Conservation (phyloP, 768 basidiomycete species). For the Coprinopsis cinerea region DNA sequence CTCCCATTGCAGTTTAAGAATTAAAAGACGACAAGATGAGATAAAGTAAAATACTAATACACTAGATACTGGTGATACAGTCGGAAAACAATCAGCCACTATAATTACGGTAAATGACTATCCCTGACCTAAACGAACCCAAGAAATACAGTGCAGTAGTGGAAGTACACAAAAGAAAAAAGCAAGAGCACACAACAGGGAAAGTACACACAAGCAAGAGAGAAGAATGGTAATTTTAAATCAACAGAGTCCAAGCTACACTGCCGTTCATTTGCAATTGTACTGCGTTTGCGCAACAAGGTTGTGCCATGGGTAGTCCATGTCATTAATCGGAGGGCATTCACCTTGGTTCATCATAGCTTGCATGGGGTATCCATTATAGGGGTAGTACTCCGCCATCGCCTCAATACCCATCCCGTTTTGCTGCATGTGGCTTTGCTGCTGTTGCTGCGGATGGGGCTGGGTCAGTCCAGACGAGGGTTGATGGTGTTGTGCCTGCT, state of each 20-base stretch:
- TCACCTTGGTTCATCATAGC: conserved; percentile 18
- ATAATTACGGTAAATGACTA: no score
- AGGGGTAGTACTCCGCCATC: conserved; percentile 11
- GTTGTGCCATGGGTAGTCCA: conserved; percentile 43
- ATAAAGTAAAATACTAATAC: no score
- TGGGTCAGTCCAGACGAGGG: conserved; percentile 6
- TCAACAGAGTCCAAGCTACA: not conserved
- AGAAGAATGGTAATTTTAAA: not conserved
- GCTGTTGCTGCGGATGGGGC: conserved; percentile 12
- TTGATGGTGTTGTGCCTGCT: conserved; percentile 10
- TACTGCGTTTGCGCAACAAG: conserved; percentile 44
- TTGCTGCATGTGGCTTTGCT: conserved; percentile 14
- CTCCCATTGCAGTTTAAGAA: no score
- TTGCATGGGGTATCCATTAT: conserved; percentile 13
- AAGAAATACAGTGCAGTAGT: no score
- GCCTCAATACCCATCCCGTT: conserved; percentile 22
- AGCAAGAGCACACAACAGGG: no score
- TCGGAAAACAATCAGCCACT: no score
- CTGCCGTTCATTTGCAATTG: conserved; percentile 22
- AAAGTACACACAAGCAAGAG: no score
- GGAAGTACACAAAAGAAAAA: no score
- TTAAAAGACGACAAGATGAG: no score
- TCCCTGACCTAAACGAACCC: no score
- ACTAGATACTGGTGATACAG: no score
- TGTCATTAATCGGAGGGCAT: conserved; percentile 28